These are phyloP conservation scores for Ophiocordyceps camponoti-floridani DNA, from an alignment of 2,329 filamentous ascomycete species.

Conservation along the genomic window DNA sequence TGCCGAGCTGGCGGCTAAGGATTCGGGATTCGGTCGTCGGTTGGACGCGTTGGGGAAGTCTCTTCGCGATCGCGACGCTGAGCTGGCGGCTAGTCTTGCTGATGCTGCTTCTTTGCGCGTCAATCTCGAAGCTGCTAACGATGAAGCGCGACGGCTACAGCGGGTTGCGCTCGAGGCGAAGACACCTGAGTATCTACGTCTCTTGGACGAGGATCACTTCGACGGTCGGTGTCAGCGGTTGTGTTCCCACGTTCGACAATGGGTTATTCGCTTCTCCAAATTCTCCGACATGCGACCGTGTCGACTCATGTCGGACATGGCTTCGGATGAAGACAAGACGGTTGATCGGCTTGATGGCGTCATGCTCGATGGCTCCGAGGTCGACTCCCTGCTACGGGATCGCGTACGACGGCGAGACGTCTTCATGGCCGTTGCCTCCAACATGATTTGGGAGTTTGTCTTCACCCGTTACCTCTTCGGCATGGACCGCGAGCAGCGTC, in stretches of 20 bases:
- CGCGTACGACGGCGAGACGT: slow-evolving; percentile 79
- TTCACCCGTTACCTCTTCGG: slow-evolving; percentile 97
- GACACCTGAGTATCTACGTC: slow-evolving; percentile 42
- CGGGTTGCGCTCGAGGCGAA: slow-evolving; percentile 38
- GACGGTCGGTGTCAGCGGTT: slow-evolving; percentile 85
- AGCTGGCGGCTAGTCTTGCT: slow-evolving; percentile 29
- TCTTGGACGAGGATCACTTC: slow-evolving; percentile 86
- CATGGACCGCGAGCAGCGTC: slow-evolving; percentile 93
- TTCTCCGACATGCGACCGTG: slow-evolving; percentile 87
- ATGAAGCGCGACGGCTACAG: slow-evolving; percentile 34
- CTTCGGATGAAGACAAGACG: slow-evolving; percentile 63
- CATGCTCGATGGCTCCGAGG: slow-evolving; percentile 83
- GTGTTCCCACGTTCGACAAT: slow-evolving; percentile 90
- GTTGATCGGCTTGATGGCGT: slow-evolving; percentile 89
- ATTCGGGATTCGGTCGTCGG: slow-evolving; percentile 44
- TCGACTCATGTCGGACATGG: slow-evolving; percentile 61
- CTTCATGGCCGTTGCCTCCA: slow-evolving; percentile 98
- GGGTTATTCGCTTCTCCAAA: slow-evolving; percentile 95
- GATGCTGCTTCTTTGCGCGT: slow-evolving; percentile 64
- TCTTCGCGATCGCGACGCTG: neutral
- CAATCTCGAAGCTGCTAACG: slow-evolving; percentile 58
- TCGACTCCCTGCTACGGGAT: slow-evolving; percentile 73
- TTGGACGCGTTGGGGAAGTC: slow-evolving; percentile 33
- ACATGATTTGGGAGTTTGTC: slow-evolving; percentile 97
- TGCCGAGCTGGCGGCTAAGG: slow-evolving; percentile 54